Percentiles rank a stretch among this genome's conserved stretches.
phyloP scores from a whole-genome alignment of 495 filamentous ascomycete species.

The Lepidopterella palustris region DNA sequence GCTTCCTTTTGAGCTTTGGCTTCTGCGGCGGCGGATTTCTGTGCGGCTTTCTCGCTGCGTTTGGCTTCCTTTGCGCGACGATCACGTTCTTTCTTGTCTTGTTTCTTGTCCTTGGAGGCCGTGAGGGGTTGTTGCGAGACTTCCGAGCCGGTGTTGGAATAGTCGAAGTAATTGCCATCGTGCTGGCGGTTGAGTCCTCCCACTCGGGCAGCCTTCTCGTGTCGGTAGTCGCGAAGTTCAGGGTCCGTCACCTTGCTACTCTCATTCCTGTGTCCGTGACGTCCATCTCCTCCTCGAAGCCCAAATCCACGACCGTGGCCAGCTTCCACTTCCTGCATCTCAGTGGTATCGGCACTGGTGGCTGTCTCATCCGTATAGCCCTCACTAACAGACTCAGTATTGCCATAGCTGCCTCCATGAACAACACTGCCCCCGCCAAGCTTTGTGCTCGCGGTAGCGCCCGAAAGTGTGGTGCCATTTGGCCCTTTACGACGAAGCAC shows the following conservation, averaged over 20 bases:
- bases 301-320: conserved; percentile 13
- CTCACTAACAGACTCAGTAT: conserved; percentile 9
- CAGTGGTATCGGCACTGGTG: conserved; percentile 12
- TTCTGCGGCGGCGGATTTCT: conserved; percentile 24
- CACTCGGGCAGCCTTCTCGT: conserved; percentile 76
- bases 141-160: conserved; percentile 44
- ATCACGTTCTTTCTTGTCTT: conserved; percentile 28
- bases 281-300: conserved; percentile 19
- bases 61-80: conserved; percentile 25
- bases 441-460: conserved; percentile 72
- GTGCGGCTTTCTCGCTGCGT: conserved; percentile 21
- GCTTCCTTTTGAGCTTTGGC: conserved; percentile 27
- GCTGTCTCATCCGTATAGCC: conserved; percentile 46
- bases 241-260: conserved; percentile 45
- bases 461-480: conserved; percentile 72
- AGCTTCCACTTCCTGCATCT: conserved; percentile 1
- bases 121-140: conserved; percentile 35
- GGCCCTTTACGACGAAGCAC: conserved; percentile 89
- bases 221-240: conserved; percentile 73
- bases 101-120: conserved; percentile 12
- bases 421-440: conserved; percentile 74
- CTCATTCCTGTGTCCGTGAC: conserved; percentile 8
- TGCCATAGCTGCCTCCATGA: conserved; percentile 29
- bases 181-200: conserved; percentile 74
- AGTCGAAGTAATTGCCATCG: conserved; percentile 67